These are phyloP conservation scores for Hypsizygus marmoreus DNA, from an alignment of 768 basidiomycete genomes.

Conservation along the genomic window DNA sequence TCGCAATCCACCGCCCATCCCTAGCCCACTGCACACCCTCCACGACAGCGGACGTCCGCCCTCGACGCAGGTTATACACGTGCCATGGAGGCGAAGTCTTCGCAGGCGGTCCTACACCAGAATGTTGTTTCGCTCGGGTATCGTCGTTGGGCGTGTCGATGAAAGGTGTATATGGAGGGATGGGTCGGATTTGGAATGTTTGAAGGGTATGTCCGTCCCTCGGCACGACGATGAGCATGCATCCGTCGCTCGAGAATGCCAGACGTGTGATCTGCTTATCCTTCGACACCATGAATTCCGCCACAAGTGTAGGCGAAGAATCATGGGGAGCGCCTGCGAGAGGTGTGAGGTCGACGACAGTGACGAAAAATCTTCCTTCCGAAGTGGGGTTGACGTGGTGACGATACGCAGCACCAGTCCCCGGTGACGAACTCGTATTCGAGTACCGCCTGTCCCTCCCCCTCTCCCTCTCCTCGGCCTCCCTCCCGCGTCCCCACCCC, in stretches of 20 bases:
- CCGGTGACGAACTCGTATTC: neutral
- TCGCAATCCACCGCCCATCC: slow-evolving; percentile 69
- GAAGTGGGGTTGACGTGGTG: no score
- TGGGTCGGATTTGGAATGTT: slow-evolving; percentile 44
- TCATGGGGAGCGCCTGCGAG: no score
- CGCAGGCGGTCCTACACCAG: no score
- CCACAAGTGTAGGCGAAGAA: no score
- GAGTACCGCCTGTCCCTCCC: slow-evolving; percentile 24
- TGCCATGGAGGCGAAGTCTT: no score
- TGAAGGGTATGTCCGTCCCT: slow-evolving; percentile 57
- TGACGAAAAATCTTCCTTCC: slow-evolving; percentile 31
- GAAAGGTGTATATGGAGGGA: slow-evolving; percentile 10
- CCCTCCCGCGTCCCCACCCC: slow-evolving; percentile 12
- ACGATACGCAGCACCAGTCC: no score
- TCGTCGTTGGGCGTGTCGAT: neutral
- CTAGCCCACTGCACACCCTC: slow-evolving; percentile 52
- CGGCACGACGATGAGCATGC: slow-evolving; percentile 48
- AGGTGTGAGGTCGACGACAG: slow-evolving; percentile 54
- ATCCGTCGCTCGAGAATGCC: slow-evolving; percentile 56
- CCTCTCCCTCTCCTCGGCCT: slow-evolving; percentile 7
- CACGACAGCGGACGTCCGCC: slow-evolving; percentile 67
- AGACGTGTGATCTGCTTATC: slow-evolving; percentile 50
- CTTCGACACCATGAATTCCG: slow-evolving; percentile 51
- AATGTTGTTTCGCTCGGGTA: neutral
- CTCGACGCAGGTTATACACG: slow-evolving; percentile 70